phyloP scores from a whole-genome alignment of 257 asterid genomes.

The Nicotiana tabacum region DNA sequence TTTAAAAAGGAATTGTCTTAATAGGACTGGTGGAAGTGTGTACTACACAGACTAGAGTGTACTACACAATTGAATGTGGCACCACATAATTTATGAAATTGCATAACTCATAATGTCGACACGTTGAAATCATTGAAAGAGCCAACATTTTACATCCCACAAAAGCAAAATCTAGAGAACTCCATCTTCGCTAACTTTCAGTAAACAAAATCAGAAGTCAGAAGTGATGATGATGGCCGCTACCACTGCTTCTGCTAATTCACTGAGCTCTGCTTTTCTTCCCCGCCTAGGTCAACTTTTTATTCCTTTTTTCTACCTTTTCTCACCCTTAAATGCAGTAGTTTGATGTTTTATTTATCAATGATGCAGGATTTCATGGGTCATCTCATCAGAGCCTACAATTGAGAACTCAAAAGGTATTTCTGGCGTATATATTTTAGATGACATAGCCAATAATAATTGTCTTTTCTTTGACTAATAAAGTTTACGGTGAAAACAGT shows the following conservation, averaged over 20 bases:
- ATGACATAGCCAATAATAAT: background rate
- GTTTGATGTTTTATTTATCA: background rate
- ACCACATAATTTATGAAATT: background rate
- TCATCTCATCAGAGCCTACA: slow-evolving; percentile 34
- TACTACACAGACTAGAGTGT: background rate
- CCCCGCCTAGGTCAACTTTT: slow-evolving; percentile 32
- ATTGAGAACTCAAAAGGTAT: slow-evolving; percentile 47
- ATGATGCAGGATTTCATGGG: slow-evolving; percentile 34
- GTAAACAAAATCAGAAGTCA: background rate
- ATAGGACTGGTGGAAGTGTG: background rate
- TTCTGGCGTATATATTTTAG: background rate
- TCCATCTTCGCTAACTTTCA: background rate
- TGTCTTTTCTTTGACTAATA: background rate
- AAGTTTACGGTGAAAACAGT: slow-evolving; percentile 40
- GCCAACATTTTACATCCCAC: background rate
- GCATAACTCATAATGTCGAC: background rate
- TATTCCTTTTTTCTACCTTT: background rate
- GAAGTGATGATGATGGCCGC: slow-evolving; percentile 27
- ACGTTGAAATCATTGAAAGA: background rate
- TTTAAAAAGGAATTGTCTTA: background rate
- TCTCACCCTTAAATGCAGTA: background rate
- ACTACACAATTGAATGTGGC: background rate
- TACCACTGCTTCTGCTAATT: slow-evolving; percentile 20
- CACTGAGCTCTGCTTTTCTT: slow-evolving; percentile 33
- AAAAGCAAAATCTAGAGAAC: background rate